Evolutionary conservation across 192 early-diverging fungal species (phyloP).

Genomic region (Entomortierella beljakovae): DNA sequence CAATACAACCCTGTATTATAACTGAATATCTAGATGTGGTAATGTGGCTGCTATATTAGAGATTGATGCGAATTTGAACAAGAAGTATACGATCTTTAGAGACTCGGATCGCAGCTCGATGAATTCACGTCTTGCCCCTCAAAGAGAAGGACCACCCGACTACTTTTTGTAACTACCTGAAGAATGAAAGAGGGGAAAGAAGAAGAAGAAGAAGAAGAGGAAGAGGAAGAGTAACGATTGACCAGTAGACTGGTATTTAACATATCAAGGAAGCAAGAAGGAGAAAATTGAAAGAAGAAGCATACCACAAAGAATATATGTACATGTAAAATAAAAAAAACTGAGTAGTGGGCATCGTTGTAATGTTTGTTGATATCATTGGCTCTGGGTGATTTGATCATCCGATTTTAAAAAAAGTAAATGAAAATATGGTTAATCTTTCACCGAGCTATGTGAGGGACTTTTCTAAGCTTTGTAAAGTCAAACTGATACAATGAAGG

Average conservation of each 20-base stretch:
- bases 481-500: too few relatives aligned
- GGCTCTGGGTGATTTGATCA: too few relatives aligned
- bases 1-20: too few relatives aligned
- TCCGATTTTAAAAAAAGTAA: too few relatives aligned
- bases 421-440: too few relatives aligned
- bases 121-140: conserved; percentile 83
- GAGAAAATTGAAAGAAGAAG: neutral
- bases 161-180: conserved; percentile 83
- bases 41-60: conserved; percentile 98
- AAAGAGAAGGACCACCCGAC: conserved; percentile 90
- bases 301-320: too few relatives aligned
- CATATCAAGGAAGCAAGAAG: too few relatives aligned
- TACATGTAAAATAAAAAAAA: too few relatives aligned
- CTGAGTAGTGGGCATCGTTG: too few relatives aligned
- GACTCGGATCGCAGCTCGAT: conserved; percentile 45
- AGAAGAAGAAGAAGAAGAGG: neutral
- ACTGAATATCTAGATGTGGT: conserved; percentile 74
- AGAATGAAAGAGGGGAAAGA: conserved; percentile 2
- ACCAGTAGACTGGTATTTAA: neutral
- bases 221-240: neutral
- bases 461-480: too few relatives aligned
- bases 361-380: too few relatives aligned
- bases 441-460: too few relatives aligned
- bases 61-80: conserved; percentile 89
- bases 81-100: conserved; percentile 90